These are phyloP conservation scores for Tripterygium wilfordii DNA, from an alignment of 177 flowering plant genomes.

Conservation along the genomic window DNA sequence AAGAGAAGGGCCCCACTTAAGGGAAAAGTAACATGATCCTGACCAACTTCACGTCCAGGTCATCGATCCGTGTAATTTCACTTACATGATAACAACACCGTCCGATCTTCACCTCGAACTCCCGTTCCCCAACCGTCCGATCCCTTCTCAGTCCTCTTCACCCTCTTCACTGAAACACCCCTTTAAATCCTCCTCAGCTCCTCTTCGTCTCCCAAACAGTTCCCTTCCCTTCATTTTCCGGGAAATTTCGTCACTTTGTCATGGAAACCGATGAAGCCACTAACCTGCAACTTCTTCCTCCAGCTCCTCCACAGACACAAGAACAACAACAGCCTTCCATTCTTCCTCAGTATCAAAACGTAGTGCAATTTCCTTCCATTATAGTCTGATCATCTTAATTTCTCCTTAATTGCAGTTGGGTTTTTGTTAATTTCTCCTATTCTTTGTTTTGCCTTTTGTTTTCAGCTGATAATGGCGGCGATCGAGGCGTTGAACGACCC, in stretches of 20 bases:
- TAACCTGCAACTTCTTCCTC: too few relatives aligned
- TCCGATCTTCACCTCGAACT: conserved; percentile 9
- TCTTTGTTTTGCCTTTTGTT: conserved; percentile 1
- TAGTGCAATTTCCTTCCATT: conserved; percentile 2
- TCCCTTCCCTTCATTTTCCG: too few relatives aligned
- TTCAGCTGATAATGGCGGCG: conserved; percentile 68
- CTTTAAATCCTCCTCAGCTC: background rate
- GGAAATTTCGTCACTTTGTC: too few relatives aligned
- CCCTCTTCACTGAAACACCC: conserved; percentile 7
- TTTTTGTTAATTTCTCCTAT: background rate
- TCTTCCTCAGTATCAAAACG: too few relatives aligned
- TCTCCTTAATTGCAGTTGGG: background rate
- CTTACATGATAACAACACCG: background rate
- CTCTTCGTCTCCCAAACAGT: background rate
- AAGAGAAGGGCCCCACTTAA: too few relatives aligned
- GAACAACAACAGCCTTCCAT: too few relatives aligned
- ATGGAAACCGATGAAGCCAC: too few relatives aligned
- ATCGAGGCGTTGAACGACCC: conserved; percentile 50
- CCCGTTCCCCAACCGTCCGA: conserved; percentile 35
- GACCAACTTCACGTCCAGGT: conserved; percentile 37
- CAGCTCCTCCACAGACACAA: too few relatives aligned
- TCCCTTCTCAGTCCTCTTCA: conserved; percentile 5
- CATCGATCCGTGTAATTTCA: conserved; percentile 30
- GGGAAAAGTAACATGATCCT: too few relatives aligned
- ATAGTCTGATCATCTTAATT: too few relatives aligned